A percentile compares a stretch with the other conserved stretches of the same genome.
Evolutionary conservation across 1,284 basidiomycete genomes (phyloP).

Genomic region (Ustilago curta): DNA sequence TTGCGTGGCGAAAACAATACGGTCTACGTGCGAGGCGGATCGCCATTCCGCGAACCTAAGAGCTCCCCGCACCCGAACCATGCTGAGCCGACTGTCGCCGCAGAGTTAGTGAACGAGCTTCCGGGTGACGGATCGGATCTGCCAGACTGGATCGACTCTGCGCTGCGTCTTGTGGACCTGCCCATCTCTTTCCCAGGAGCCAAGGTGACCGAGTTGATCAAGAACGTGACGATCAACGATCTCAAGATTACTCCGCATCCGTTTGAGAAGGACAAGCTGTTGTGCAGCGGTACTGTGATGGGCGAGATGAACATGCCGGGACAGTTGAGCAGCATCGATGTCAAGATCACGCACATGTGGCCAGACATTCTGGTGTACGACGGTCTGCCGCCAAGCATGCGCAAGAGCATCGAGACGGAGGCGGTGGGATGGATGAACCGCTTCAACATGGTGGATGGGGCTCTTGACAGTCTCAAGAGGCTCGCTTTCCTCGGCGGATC

Average conservation of each 20-base stretch:
- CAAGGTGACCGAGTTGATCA: slow-evolving; percentile 63
- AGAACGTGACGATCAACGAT: slow-evolving; percentile 64
- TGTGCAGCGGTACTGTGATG: slow-evolving; percentile 62
- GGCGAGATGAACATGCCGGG: slow-evolving; percentile 62
- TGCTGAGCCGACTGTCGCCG: background rate
- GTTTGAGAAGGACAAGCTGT: slow-evolving; percentile 60
- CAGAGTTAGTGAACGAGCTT: slow-evolving; percentile 19
- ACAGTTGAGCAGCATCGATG: slow-evolving; percentile 60
- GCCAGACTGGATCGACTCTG: slow-evolving; percentile 60
- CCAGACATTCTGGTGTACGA: slow-evolving; percentile 64
- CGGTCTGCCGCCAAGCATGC: slow-evolving; percentile 62
- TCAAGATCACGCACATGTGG: slow-evolving; percentile 64
- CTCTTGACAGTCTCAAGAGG: slow-evolving; percentile 28
- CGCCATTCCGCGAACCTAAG: slow-evolving; percentile 45
- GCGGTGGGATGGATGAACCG: slow-evolving; percentile 1
- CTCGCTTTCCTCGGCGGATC: slow-evolving; percentile 26
- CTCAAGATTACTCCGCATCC: slow-evolving; percentile 64
- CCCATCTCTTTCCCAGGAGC: slow-evolving; percentile 64
- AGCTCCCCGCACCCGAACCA: slow-evolving; percentile 4
- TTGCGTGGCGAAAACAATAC: slow-evolving; percentile 62
- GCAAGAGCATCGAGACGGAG: slow-evolving; percentile 23
- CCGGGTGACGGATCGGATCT: slow-evolving; percentile 56
- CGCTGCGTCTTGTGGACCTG: slow-evolving; percentile 54
- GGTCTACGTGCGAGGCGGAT: slow-evolving; percentile 62
- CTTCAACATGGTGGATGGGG: slow-evolving; percentile 29